Conservation (phyloP, 1,139 yeast genomes). For the Meyerozyma smithsonii region DNA sequence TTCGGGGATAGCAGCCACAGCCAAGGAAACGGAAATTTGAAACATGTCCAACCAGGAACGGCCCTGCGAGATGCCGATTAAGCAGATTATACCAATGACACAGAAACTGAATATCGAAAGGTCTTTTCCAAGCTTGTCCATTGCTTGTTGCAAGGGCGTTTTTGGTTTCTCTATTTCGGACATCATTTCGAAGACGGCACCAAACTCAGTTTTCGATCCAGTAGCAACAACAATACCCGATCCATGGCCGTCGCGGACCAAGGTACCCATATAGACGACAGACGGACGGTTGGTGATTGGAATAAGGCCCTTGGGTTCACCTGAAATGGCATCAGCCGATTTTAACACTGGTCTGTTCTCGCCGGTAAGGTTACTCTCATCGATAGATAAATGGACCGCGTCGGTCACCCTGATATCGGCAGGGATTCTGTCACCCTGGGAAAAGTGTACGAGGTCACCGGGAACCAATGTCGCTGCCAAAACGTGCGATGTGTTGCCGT, state of each 20-base stretch:
- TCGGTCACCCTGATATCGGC: constrained; percentile 83
- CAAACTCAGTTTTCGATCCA: constrained; percentile 84
- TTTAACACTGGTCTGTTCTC: constrained; percentile 85
- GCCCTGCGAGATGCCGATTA: constrained; percentile 85
- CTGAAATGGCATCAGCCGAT: constrained; percentile 29
- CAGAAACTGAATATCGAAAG: constrained; percentile 76
- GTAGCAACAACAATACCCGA: constrained; percentile 91
- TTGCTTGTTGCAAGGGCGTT: constrained; percentile 89
- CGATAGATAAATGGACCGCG: constrained; percentile 74
- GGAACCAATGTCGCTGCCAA: constrained; percentile 86
- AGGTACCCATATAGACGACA: constrained; percentile 93
- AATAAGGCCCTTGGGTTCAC: constrained; percentile 17
- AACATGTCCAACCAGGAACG: constrained; percentile 95
- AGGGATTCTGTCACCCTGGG: constrained; percentile 92
- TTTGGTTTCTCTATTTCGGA: constrained; percentile 89
- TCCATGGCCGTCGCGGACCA: constrained; percentile 93
- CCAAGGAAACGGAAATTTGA: constrained; percentile 91
- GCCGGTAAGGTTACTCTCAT: constrained; percentile 92
- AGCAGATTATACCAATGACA: constrained; percentile 81
- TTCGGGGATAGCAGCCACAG: constrained; percentile 98
- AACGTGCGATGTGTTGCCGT: constrained; percentile 68
- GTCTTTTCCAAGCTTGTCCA: constrained; percentile 93
- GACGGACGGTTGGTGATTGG: constrained; percentile 65
- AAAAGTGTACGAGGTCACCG: constrained; percentile 84
- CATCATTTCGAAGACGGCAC: constrained; percentile 88